Percentiles rank a stretch among this genome's conserved stretches.
Conservation (phyloP, 1,139 yeast genomes). For the Blastobotrys petasosporus region DNA sequence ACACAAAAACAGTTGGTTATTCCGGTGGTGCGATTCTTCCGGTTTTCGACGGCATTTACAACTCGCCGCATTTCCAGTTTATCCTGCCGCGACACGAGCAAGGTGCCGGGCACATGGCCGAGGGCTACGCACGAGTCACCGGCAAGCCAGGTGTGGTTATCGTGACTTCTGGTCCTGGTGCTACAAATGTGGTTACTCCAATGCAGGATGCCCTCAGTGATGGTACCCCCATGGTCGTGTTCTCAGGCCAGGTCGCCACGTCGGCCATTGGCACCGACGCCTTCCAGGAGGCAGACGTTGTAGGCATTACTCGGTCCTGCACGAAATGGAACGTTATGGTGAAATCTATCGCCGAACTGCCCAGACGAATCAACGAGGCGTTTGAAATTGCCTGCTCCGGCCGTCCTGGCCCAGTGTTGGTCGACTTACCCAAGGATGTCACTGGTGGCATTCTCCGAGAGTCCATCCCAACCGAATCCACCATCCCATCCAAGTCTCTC, state of each 20-base stretch:
- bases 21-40: constrained; percentile 99
- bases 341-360: constrained; percentile 86
- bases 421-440: constrained; percentile 95
- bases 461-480: constrained; percentile 79
- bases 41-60: constrained; percentile 93
- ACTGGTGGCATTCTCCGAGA: constrained; percentile 84
- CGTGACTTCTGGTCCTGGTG: constrained; percentile 98
- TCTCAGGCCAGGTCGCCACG: constrained; percentile 96
- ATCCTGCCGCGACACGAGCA: constrained; percentile 96
- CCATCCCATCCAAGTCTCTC: constrained; percentile 78
- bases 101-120: constrained; percentile 99
- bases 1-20: constrained; percentile 49
- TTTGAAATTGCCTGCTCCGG: constrained; percentile 95
- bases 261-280: constrained; percentile 96
- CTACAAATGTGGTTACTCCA: constrained; percentile 94
- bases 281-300: constrained; percentile 97
- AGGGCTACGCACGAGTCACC: constrained; percentile 91
- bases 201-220: constrained; percentile 97
- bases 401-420: constrained; percentile 97
- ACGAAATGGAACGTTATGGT: constrained; percentile 99
- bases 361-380: constrained; percentile 94
- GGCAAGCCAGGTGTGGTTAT: constrained; percentile 98
- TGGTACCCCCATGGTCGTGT: constrained; percentile 96
- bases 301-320: constrained; percentile 94
- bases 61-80: constrained; percentile 81